phyloP scores from a whole-genome alignment of 1,139 yeast species.

The Zygoascus meyerae region DNA sequence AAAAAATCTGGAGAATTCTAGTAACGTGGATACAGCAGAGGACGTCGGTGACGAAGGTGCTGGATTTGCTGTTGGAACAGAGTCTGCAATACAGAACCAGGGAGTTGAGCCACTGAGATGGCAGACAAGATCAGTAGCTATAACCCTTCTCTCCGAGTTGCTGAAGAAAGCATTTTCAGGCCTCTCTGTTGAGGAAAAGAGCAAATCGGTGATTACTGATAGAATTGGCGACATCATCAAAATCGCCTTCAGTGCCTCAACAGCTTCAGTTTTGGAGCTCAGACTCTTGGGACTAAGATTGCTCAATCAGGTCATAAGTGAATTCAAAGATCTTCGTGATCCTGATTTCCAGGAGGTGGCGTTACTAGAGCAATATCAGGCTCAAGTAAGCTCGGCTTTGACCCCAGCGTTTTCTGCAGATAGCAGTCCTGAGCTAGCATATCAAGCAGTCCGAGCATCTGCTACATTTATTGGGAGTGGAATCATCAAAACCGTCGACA shows the following conservation, averaged over 20 bases:
- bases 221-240: slow-evolving; percentile 68
- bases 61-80: slow-evolving; percentile 36
- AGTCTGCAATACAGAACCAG: slow-evolving; percentile 22
- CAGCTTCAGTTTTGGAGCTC: slow-evolving; percentile 58
- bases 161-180: slow-evolving; percentile 42
- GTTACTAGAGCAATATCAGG: slow-evolving; percentile 85
- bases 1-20: slow-evolving; percentile 13
- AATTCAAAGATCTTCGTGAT: slow-evolving; percentile 51
- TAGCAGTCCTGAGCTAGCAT: slow-evolving; percentile 67
- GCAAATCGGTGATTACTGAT: slow-evolving; percentile 36
- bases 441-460: slow-evolving; percentile 71
- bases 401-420: slow-evolving; percentile 81
- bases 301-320: slow-evolving; percentile 53
- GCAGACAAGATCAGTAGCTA: slow-evolving; percentile 60
- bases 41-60: slow-evolving; percentile 41
- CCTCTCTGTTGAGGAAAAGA: slow-evolving; percentile 35
- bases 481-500: slow-evolving; percentile 43
- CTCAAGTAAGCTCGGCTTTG: slow-evolving; percentile 85
- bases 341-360: slow-evolving; percentile 69
- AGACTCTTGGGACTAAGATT: slow-evolving; percentile 63
- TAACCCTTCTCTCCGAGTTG: slow-evolving; percentile 52
- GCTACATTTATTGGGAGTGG: slow-evolving; percentile 67
- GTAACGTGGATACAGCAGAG: slow-evolving; percentile 24
- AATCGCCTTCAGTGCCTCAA: slow-evolving; percentile 78
- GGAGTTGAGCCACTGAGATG: slow-evolving; percentile 55